Conservation (phyloP, 1,284 basidiomycete genomes). For the Coriolopsis trogii region DNA sequence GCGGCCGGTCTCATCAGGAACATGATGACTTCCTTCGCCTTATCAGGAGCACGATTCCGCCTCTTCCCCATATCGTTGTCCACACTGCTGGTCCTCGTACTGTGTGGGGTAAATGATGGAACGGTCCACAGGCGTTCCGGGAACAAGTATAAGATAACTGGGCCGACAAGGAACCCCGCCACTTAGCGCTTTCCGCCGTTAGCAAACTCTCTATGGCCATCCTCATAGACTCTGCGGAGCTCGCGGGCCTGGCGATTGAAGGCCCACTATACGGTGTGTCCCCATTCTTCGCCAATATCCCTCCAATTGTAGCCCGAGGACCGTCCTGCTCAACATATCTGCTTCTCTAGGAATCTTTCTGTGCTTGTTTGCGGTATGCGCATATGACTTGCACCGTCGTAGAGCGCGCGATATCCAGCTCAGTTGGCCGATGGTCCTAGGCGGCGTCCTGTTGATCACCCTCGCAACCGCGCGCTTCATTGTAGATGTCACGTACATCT, state of each 20-base stretch:
- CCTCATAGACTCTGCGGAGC: conserved; percentile 21
- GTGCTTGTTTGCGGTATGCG: conserved; percentile 5
- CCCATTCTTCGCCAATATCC: no score
- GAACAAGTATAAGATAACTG: no score
- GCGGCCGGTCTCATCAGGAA: no score
- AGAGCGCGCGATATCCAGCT: conserved; percentile 1
- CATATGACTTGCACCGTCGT: conserved; percentile 9
- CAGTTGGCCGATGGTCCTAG: conserved; percentile 17
- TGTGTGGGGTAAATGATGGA: no score
- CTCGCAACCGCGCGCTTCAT: conserved; percentile 22
- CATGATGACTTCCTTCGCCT: no score
- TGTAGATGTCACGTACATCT: conserved; percentile 20
- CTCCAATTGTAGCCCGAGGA: background rate
- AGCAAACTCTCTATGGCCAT: no score
- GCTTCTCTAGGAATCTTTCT: conserved; percentile 1
- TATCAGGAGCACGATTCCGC: no score
- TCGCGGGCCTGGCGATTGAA: conserved; percentile 17
- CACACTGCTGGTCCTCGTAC: no score
- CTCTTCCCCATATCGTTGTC: no score
- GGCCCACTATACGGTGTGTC: conserved; percentile 18
- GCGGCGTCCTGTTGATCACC: conserved; percentile 16
- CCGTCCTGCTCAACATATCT: background rate
- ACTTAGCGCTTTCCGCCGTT: no score
- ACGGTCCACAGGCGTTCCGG: no score
- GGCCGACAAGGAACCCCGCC: no score